Base-by-base conservation (phyloP, 1,284 basidiomycete species). In the Fomitopsis pinicola region DNA sequence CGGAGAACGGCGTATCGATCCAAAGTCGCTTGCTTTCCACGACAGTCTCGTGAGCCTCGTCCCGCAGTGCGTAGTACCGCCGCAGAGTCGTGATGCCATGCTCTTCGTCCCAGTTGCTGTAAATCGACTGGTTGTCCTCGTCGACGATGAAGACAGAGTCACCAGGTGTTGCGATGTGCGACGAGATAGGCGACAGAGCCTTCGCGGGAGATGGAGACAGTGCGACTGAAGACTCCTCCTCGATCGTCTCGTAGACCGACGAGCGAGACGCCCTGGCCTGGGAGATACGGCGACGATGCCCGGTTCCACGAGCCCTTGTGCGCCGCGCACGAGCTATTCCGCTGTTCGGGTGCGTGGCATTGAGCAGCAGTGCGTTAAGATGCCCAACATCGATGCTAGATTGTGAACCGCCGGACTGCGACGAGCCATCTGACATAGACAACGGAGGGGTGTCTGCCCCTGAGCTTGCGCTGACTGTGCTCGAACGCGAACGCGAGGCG, bases 191-290 rank as follows among this genome's bases (percentile, higher is more conserved):
- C 38, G 58, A 63, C 64, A 59, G 65, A 54, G 6, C 59, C 56
- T 64, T 64, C 42, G 59, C 65, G 7, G 80, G 73, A 1, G 77
- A 78, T 0, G 78, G 72, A 1, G 79, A 75, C 55, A 73, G 76
- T 3, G 68, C 68, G 0, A 71, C 71, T 1, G 79, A 78, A 7
- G 78, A 71, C 64, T 92, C 91, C 64, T 92, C 89, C 57, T 89
- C 80, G 59, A 93, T 92, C 0, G 87, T 91, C 69, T 91, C 89
- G 63, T 91, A 91, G 1, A 90, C 80, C 0, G 90, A 92, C 0
- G 84, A 77, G 3, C 87, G 79, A 10, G 88, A 88, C 14, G 81
- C 80, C 28, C 81, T 82, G 50, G 81, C 80, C 59, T 85, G 80
- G 12, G 89, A 90, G 55, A 84, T 81, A 3, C 87, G 82, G 56